Evolutionary conservation across 108 stramenopile genomes (phyloP).

Genomic region (Epipyxis sp.): DNA sequence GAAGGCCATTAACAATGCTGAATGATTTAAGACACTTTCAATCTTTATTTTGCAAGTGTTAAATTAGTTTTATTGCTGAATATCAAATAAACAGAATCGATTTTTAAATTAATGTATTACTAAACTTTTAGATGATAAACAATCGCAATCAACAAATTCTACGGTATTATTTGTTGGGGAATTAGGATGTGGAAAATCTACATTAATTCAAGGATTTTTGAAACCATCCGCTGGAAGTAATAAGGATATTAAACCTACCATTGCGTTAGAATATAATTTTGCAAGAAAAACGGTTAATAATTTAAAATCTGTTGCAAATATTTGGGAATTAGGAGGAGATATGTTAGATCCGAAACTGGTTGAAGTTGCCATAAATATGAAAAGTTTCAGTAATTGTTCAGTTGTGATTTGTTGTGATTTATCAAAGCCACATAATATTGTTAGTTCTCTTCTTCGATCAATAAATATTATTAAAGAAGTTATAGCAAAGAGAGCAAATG

Average conservation of each 20-base stretch:
- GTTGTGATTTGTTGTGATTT: neutral
- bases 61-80: too few relatives aligned
- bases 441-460: neutral
- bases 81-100: too few relatives aligned
- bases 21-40: too few relatives aligned
- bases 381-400: neutral
- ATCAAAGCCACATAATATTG: slow-evolving; percentile 3
- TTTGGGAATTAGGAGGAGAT: slow-evolving; percentile 3
- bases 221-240: slow-evolving; percentile 1
- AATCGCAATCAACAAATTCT: neutral
- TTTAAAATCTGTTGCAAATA: neutral
- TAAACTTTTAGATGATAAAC: too few relatives aligned
- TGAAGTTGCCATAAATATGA: neutral
- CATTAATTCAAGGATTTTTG: neutral
- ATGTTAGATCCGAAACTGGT: neutral
- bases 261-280: slow-evolving; percentile 18
- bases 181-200: slow-evolving; percentile 2
- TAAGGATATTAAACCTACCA: slow-evolving; percentile 14
- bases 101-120: too few relatives aligned
- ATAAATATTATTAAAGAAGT: neutral
- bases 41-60: too few relatives aligned
- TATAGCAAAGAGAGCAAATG: neutral
- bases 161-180: neutral
- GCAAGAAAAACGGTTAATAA: neutral
- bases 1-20: too few relatives aligned